Base-by-base conservation (phyloP, 78 protist species). In the Dictyostelium capitatum region DNA sequence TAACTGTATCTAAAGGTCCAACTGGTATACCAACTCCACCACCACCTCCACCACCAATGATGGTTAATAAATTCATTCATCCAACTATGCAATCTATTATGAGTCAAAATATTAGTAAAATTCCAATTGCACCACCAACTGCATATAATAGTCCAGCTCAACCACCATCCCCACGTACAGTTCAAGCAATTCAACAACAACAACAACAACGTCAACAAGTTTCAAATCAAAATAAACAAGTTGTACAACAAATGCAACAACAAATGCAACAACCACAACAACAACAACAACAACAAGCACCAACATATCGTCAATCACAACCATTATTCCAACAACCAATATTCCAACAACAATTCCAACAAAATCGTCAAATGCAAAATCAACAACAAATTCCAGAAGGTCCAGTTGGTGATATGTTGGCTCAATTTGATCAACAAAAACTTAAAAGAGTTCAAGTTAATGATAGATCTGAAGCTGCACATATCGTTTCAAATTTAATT, bases 201-300 rank as follows among this genome's bases (percentile, higher is more conserved):
- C 83, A 85, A 62, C 82, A 75, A 75, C 83, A 85, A 74, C 92
- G 78, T 51, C 64, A 37, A 48, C 83, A 51, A 56, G 23, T 32
- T 11, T 79, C 23, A 82, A 67, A 11, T 8, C 90, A 82, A 69
- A 43, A 69, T 7, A 65, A 47, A 82, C 79, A 69, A 51, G 48
- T 64, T 10, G 23, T 23, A 43, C 91, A 83, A 73, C 74, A 12
- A 54, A 56, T 28, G 65, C 48, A 11, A 12, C 81, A 70, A 72
- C 64, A 70, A 54, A 1, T 30, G 25, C 48, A 70, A 17, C 79
- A 47, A 82, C 25, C 1, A 50, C 89, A 48, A 82, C 56, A 23
- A 51, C 79, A 20, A 51, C 73, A 80, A n/a, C 78, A 46, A 81
- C 89, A 64, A 37, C 73, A 3, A n/a, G 78, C 48, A 48, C 77